phyloP scores from a whole-genome alignment of 441 rosid genomes.

The Rhodomyrtus psidioides region DNA sequence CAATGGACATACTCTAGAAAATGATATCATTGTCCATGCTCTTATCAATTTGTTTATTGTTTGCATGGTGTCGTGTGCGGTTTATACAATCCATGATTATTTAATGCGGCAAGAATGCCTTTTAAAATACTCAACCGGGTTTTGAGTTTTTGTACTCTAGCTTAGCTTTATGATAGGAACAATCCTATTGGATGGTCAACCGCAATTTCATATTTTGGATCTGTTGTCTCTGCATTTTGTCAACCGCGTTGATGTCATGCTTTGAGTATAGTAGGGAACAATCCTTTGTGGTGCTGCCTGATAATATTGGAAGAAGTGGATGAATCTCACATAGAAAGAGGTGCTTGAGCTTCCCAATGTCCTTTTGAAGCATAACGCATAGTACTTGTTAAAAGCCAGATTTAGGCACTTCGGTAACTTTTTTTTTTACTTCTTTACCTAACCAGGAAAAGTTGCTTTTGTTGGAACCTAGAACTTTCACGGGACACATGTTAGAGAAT shows the following conservation, averaged over 20 bases:
- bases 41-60: neutral
- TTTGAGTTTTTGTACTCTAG: slow-evolving; percentile 7
- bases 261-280: neutral
- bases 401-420: neutral
- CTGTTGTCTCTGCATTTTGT: slow-evolving; percentile 3
- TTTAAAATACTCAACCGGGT: neutral
- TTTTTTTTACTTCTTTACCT: slow-evolving; percentile 1
- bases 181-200: slow-evolving; percentile 20
- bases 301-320: neutral
- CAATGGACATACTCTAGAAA: neutral
- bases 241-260: neutral
- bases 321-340: neutral
- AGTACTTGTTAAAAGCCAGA: neutral
- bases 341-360: neutral
- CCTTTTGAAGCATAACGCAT: neutral
- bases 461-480: neutral
- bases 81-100: slow-evolving; percentile 9
- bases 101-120: slow-evolving; percentile 1
- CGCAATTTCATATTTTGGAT: neutral
- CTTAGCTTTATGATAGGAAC: slow-evolving; percentile 9
- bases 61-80: slow-evolving; percentile 8
- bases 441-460: slow-evolving; percentile 1
- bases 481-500: neutral
- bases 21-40: slow-evolving; percentile 3
- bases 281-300: neutral